Evolutionary conservation across 768 basidiomycete species (phyloP), one percentile per base, ranked within the genome.

Genomic region (Hypholoma sublateritium): DNA sequence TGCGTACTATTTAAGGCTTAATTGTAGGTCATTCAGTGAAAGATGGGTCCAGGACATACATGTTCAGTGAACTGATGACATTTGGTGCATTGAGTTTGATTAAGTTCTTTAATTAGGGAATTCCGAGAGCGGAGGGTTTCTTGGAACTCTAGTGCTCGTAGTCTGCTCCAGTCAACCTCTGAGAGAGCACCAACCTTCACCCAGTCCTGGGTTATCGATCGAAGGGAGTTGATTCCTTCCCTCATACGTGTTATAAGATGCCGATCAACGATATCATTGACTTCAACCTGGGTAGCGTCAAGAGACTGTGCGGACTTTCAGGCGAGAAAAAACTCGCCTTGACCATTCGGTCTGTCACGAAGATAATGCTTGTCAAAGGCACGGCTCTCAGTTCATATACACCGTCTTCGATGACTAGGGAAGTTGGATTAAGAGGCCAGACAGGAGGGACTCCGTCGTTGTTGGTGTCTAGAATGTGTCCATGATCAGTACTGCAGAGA

Each of bases 141-240:
- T 69, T 98, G 93, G 69, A 98, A 97, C 53, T 98, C 95, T 7
- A 99, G 72, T n/a, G 84, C 78, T 44, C 89, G 83, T 69, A 94
- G 81, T 50, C 88, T 83, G 54, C 76, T 77, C 95, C 95, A 98
- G 53, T 93, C 92, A 4, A 87, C 82, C 69, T 99, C 97, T 2
- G 84, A 81, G 13, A 94, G 72, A 2, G 62, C 62, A 7, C 72
- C 68, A 4, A 63, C 57, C n/a, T 65, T 55, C 39, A 72, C 57
- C 86, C 89, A 93, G 55, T 90, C 87, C 14, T 76, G 67, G 14
- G 83, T 74, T 3, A 88, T 60, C 2, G 53, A 65, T 43, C 80
- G 75, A 12, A 96, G 74, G 7, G 74, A 71, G 5, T 74, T 66
- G 22, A 83, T 74, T 2, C 80, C 82, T 11, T 85, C 82, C 13